Evolutionary conservation across 2,329 filamentous ascomycete genomes (phyloP).

Genomic region (Emericellopsis cladophorae): DNA sequence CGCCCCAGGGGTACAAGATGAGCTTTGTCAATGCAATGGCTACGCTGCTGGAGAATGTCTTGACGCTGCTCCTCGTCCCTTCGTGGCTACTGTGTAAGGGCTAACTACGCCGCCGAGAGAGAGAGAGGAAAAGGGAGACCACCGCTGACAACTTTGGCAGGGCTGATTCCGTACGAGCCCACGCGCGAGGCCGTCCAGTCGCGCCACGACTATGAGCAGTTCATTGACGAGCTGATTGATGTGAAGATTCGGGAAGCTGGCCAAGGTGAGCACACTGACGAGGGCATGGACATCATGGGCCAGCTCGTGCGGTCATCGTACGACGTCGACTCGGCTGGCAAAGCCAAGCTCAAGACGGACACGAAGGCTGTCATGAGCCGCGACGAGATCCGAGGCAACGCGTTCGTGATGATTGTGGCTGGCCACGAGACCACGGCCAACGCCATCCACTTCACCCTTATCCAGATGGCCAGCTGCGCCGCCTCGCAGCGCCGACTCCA

Average conservation of each 20-base stretch:
- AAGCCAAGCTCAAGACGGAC: slow-evolving; percentile 11
- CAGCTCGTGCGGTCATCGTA: slow-evolving; percentile 31
- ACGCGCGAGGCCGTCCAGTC: slow-evolving; percentile 40
- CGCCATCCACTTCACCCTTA: slow-evolving; percentile 56
- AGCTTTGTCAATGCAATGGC: slow-evolving; percentile 53
- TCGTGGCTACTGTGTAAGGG: slow-evolving; percentile 38
- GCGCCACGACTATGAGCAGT: slow-evolving; percentile 50
- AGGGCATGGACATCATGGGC: slow-evolving; percentile 40
- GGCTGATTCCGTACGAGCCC: slow-evolving; percentile 33
- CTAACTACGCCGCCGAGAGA: background rate
- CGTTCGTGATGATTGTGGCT: slow-evolving; percentile 56
- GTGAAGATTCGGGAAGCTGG: slow-evolving; percentile 38
- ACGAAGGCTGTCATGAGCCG: slow-evolving; percentile 33
- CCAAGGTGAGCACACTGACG: slow-evolving; percentile 21
- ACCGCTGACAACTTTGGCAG: slow-evolving; percentile 10
- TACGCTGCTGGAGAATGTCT: slow-evolving; percentile 47
- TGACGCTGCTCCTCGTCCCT: slow-evolving; percentile 49
- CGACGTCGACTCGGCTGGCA: slow-evolving; percentile 9
- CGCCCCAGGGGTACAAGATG: slow-evolving; percentile 43
- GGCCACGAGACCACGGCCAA: slow-evolving; percentile 76
- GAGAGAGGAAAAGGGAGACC: background rate
- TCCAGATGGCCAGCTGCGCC: slow-evolving; percentile 55
- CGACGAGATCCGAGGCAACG: slow-evolving; percentile 60
- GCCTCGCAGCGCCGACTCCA: slow-evolving; percentile 54
- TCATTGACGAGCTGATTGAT: slow-evolving; percentile 57